Evolutionary conservation across 208 protist species (phyloP).

Genomic region (Porcisia hertigi): DNA sequence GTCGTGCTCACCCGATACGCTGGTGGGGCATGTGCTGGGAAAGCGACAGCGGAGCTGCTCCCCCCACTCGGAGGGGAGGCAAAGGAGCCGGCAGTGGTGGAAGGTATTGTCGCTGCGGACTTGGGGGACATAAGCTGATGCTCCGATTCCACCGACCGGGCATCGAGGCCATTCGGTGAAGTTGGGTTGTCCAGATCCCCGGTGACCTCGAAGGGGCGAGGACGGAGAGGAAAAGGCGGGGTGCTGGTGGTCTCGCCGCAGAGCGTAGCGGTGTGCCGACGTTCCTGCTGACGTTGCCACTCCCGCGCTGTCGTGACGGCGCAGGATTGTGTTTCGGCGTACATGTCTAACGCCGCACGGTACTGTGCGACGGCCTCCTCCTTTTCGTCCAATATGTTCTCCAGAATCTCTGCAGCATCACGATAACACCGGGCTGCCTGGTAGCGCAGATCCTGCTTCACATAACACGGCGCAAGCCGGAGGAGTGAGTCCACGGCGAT

Average conservation of each 20-base stretch:
- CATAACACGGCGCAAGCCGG: slow-evolving; percentile 43
- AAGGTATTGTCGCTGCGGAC: background rate
- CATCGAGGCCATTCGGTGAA: background rate
- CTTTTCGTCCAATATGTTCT: slow-evolving; percentile 41
- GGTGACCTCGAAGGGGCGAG: background rate
- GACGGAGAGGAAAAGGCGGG: background rate
- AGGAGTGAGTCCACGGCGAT: slow-evolving; percentile 61
- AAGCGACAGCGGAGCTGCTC: background rate
- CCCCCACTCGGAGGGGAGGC: background rate
- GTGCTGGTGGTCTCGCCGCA: background rate
- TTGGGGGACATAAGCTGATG: background rate
- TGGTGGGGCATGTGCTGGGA: slow-evolving; percentile 7
- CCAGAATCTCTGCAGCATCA: slow-evolving; percentile 59
- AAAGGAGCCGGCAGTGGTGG: background rate
- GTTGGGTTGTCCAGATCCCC: background rate
- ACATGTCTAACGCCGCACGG: slow-evolving; percentile 51
- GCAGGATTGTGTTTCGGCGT: slow-evolving; percentile 25
- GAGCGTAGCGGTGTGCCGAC: background rate
- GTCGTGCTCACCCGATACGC: slow-evolving; percentile 23
- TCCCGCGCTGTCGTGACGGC: slow-evolving; percentile 6
- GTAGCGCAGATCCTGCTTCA: slow-evolving; percentile 32
- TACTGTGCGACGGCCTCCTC: slow-evolving; percentile 53
- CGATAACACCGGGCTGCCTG: slow-evolving; percentile 76
- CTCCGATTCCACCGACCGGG: background rate
- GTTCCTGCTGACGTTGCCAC: slow-evolving; percentile 17